These are phyloP conservation scores for Exophiala spinifera DNA, from an alignment of 2,329 filamentous ascomycete genomes.

Conservation along the genomic window DNA sequence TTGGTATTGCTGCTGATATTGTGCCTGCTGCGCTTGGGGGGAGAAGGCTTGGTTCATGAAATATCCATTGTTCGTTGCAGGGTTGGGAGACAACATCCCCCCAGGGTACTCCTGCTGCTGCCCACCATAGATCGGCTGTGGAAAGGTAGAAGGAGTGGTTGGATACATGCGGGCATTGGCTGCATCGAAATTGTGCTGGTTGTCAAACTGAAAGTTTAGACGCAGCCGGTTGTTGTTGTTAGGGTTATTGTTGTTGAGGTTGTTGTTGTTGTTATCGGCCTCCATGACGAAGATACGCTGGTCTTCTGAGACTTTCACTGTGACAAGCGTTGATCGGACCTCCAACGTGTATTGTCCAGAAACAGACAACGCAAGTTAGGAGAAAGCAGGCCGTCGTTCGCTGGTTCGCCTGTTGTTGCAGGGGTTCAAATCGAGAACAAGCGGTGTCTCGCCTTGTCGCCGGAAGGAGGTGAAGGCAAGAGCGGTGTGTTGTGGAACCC, in stretches of 20 bases:
- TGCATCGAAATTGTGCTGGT: constrained; percentile 61
- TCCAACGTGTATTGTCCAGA: neutral
- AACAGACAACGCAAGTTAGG: neutral
- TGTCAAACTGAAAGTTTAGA: constrained; percentile 54
- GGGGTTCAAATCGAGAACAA: neutral
- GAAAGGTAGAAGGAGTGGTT: constrained; percentile 92
- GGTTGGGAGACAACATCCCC: constrained; percentile 39
- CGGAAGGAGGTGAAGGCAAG: neutral
- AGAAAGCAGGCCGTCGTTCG: neutral
- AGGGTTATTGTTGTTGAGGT: constrained; percentile 51
- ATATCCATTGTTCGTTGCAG: constrained; percentile 50
- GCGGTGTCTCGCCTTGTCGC: neutral
- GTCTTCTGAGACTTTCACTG: neutral
- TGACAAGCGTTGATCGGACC: constrained; percentile 2
- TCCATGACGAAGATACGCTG: constrained; percentile 36
- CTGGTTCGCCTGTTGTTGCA: neutral
- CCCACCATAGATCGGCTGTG: constrained; percentile 75
- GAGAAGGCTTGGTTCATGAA: constrained; percentile 61
- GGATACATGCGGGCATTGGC: constrained; percentile 68
- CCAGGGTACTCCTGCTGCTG: constrained; percentile 61
- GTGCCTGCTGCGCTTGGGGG: constrained; percentile 48
- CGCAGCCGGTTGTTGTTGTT: constrained; percentile 49
- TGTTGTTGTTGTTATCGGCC: constrained; percentile 48
- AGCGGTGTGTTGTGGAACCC: neutral
- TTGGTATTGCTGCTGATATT: constrained; percentile 56